Evolutionary conservation across 2,329 filamentous ascomycete genomes (phyloP).

Genomic region (Aspergillus terreus): DNA sequence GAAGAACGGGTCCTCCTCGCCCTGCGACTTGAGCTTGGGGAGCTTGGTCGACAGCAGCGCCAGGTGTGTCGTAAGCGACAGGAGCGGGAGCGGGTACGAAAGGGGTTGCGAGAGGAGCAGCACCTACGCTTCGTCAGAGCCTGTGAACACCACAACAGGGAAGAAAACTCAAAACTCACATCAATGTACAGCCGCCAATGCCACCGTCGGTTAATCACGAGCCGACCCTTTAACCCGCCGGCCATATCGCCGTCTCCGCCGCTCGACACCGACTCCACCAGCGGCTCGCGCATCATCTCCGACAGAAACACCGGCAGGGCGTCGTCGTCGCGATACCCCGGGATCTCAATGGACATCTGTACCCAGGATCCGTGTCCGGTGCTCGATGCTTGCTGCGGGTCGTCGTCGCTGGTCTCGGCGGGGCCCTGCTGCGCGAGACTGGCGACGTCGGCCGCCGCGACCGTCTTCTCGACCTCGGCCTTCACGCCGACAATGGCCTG

Average conservation of each 20-base stretch:
- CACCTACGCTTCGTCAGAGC: conserved; percentile 54
- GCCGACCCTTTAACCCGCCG: conserved; percentile 62
- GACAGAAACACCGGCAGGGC: conserved; percentile 80
- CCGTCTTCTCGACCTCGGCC: conserved; percentile 81
- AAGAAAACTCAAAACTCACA: conserved; percentile 52
- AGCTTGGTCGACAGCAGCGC: conserved; percentile 84
- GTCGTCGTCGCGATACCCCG: conserved; percentile 87
- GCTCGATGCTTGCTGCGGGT: conserved; percentile 21
- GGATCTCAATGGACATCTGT: conserved; percentile 87
- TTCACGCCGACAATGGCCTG: conserved; percentile 96
- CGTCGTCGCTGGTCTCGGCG: conserved; percentile 19
- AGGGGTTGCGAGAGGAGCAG: conserved; percentile 88
- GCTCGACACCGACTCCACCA: conserved; percentile 71
- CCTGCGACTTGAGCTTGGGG: conserved; percentile 79
- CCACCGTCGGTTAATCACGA: conserved; percentile 87
- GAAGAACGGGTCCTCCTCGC: conserved; percentile 94
- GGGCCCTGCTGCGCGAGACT: conserved; percentile 34
- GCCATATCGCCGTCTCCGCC: conserved; percentile 66
- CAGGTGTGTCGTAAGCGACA: conserved; percentile 89
- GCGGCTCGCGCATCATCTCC: conserved; percentile 82
- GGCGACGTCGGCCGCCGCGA: conserved; percentile 31
- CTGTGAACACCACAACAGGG: background rate
- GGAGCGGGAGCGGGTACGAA: conserved; percentile 86
- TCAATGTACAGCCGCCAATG: conserved; percentile 97
- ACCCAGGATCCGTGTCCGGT: conserved; percentile 67